A percentile compares a stretch with the other conserved stretches of the same genome.
phyloP scores from a whole-genome alignment of 225 moss, liverwort and hornwort species.

The Takakia lepidozioides region DNA sequence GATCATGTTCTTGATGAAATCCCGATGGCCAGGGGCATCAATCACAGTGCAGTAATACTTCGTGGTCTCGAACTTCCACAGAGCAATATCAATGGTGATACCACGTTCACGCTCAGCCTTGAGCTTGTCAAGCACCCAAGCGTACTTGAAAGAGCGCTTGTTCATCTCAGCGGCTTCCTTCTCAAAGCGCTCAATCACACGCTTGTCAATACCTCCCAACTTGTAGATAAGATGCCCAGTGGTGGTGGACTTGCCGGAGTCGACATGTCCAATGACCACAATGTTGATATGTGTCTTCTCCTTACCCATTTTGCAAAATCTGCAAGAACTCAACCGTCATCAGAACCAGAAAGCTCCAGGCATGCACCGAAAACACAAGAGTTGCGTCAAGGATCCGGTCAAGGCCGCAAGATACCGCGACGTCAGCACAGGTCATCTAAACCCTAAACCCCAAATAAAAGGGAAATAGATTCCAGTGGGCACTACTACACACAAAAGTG shows the following conservation, averaged over 20 bases:
- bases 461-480: no score
- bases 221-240: slow-evolving; percentile 55
- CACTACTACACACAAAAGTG: no score
- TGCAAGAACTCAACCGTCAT: no score
- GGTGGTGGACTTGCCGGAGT: slow-evolving; percentile 59
- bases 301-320: slow-evolving; percentile 29
- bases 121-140: slow-evolving; percentile 54
- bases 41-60: slow-evolving; percentile 59
- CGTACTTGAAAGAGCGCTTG: slow-evolving; percentile 59
- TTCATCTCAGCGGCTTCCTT: slow-evolving; percentile 61
- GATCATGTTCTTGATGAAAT: slow-evolving; percentile 71
- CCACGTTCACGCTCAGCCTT: slow-evolving; percentile 60
- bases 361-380: no score
- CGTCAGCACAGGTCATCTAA: no score
- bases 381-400: no score
- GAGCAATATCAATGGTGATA: slow-evolving; percentile 51
- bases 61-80: slow-evolving; percentile 60
- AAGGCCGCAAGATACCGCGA: no score
- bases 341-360: no score
- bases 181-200: slow-evolving; percentile 55
- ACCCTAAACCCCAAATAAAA: no score
- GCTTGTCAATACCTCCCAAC: slow-evolving; percentile 57
- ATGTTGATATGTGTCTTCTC: slow-evolving; percentile 56
- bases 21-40: slow-evolving; percentile 54
- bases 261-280: slow-evolving; percentile 59